A percentile compares a stretch with the other conserved stretches of the same genome.
Evolutionary conservation across 2,329 filamentous ascomycete species (phyloP).

Genomic region (Colletotrichum sp.): DNA sequence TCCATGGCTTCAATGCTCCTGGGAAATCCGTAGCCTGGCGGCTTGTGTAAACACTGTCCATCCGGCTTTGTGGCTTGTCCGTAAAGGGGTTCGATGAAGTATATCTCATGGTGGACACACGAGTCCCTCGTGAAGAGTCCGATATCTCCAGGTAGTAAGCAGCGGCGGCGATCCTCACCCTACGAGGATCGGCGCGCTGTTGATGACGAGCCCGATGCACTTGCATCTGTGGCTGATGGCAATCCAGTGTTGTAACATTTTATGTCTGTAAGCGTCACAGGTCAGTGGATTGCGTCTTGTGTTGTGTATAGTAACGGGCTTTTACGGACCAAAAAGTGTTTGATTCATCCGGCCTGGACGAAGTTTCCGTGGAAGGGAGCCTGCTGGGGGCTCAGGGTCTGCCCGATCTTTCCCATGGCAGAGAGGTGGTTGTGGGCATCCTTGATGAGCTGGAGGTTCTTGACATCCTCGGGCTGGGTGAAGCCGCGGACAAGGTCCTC

Average conservation of each 20-base stretch:
- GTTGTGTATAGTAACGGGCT: neutral
- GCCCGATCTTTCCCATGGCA: slow-evolving; percentile 58
- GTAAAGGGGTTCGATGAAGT: neutral
- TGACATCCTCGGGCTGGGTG: slow-evolving; percentile 54
- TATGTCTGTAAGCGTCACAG: neutral
- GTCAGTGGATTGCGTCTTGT: neutral
- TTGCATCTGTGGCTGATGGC: slow-evolving; percentile 7
- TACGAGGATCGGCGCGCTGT: neutral
- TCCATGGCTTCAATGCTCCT: slow-evolving; percentile 8
- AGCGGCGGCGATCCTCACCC: neutral
- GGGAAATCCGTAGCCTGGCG: neutral
- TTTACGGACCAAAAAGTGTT: slow-evolving; percentile 18
- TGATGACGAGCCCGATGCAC: slow-evolving; percentile 1
- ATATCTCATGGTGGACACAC: slow-evolving; percentile 2
- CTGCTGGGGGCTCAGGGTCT: slow-evolving; percentile 32
- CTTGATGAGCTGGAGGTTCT: slow-evolving; percentile 59
- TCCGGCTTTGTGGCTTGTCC: slow-evolving; percentile 5
- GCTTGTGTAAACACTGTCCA: neutral
- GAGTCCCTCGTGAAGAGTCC: neutral
- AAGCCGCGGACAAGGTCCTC: slow-evolving; percentile 61
- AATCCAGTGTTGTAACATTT: neutral
- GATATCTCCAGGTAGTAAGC: neutral
- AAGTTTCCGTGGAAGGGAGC: slow-evolving; percentile 23
- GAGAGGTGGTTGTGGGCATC: slow-evolving; percentile 55
- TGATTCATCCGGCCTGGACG: slow-evolving; percentile 34